Base-by-base conservation (phyloP, 805 yeast species). In the Vanderwaltozyma tropicalis region DNA sequence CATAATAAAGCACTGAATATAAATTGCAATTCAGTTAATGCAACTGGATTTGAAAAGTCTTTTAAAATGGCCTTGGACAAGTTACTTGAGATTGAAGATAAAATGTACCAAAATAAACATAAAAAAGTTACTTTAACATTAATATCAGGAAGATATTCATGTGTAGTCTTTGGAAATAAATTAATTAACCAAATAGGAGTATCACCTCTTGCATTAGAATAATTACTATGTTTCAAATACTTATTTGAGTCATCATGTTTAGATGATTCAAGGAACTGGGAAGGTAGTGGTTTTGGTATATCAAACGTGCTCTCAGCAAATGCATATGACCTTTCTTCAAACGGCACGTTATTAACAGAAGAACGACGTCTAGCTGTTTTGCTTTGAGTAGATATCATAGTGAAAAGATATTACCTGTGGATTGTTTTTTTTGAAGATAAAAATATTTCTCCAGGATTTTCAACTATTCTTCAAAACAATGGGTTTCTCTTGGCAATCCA, bases 21-120 rank as follows among this genome's bases (percentile, higher is more conserved):
- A 53, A 89, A 89, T 63, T 92, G 97, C 38, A 80, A 63, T 67
- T 88, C 87, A 1, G 96, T 86, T 40, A 92, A 70, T 1, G 95
- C 80, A n/a, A 87, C 76, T 1, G 98, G 96, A 56, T 77, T 83
- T 32, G 72, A 71, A 59, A 80, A 87, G 34, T 66, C 64, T 45
- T 67, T 72, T 42, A 89, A 64, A 34, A 89, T 85, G 33, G 78
- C 65, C 57, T 89, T 89, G 26, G 94, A 78, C 26, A 89, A 68
- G 52, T 85, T 86, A 47, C 80, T 80, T 2, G 95, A 81, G 8
- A 88, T 60, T 9, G 94, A 88, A 24, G 94, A 80, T 9, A 79
- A 66, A 22, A 75, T 52, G 62, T 89, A 89, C 97, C 97, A 89
- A 27, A 70, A 50, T 8, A 71, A 53, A 58, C 97, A 89, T 25